Conservation (phyloP, 768 basidiomycete species). For the Botryobasidium botryosum region DNA sequence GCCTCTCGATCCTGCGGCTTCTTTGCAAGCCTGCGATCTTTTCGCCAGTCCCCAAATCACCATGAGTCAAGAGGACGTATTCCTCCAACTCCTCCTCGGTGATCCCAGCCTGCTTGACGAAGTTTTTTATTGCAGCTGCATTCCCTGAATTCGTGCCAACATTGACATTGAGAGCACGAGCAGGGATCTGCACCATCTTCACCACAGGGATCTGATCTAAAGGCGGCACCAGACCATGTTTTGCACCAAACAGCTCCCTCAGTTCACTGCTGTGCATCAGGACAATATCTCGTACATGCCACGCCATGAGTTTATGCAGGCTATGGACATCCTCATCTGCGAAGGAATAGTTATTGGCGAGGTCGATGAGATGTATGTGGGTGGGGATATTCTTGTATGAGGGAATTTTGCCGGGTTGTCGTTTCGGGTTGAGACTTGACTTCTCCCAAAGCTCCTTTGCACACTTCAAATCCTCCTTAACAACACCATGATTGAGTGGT, state of each 20-base stretch:
- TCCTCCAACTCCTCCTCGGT: neutral
- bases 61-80: neutral
- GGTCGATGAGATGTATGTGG: too few relatives aligned
- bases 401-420: too few relatives aligned
- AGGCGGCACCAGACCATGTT: neutral
- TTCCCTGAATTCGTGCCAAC: neutral
- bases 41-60: neutral
- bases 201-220: neutral
- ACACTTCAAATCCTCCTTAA: too few relatives aligned
- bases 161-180: neutral
- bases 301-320: too few relatives aligned
- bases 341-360: too few relatives aligned
- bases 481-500: too few relatives aligned
- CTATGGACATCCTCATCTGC: too few relatives aligned
- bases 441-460: too few relatives aligned
- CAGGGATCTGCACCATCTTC: neutral
- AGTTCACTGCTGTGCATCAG: neutral
- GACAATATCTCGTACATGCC: neutral
- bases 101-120: neutral
- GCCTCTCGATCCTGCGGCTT: too few relatives aligned
- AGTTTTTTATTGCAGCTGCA: neutral
- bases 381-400: too few relatives aligned
- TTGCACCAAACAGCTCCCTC: neutral
- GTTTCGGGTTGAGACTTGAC: too few relatives aligned
- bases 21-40: neutral